phyloP scores from a whole-genome alignment of 2,329 filamentous ascomycete genomes.

The Colletotrichum sp. region DNA sequence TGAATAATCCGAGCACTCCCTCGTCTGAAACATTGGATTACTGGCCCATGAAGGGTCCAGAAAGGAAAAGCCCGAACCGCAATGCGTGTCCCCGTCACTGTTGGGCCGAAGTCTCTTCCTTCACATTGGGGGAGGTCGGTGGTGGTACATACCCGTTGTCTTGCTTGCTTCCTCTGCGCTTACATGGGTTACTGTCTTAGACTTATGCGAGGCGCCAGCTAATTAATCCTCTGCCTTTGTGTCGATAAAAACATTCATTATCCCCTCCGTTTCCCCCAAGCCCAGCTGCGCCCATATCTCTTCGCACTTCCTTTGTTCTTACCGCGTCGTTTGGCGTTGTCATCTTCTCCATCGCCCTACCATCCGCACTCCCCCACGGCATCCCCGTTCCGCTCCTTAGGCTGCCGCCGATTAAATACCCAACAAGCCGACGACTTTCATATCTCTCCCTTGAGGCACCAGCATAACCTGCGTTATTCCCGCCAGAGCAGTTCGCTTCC shows the following conservation, averaged over 20 bases:
- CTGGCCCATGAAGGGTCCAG: neutral
- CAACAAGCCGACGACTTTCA: neutral
- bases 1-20: slow-evolving; percentile 12
- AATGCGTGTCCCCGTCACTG: neutral
- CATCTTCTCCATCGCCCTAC: neutral
- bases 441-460: neutral
- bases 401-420: neutral
- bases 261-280: neutral
- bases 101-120: neutral
- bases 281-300: neutral
- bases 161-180: neutral
- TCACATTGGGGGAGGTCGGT: neutral
- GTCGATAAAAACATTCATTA: slow-evolving; percentile 2
- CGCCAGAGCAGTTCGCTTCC: neutral
- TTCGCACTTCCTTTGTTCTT: neutral
- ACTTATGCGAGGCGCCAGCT: neutral
- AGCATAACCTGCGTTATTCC: neutral
- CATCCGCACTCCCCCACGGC: slow-evolving; percentile 18
- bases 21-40: slow-evolving; percentile 19
- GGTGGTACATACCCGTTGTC: neutral
- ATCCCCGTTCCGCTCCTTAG: neutral
- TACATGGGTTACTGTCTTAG: neutral
- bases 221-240: neutral
- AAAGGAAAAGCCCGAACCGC: neutral
- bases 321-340: neutral